A percentile compares a stretch with the other conserved stretches of the same genome.
phyloP scores from a whole-genome alignment of 2,329 filamentous ascomycete species.

The Diaporthe humulicola region DNA sequence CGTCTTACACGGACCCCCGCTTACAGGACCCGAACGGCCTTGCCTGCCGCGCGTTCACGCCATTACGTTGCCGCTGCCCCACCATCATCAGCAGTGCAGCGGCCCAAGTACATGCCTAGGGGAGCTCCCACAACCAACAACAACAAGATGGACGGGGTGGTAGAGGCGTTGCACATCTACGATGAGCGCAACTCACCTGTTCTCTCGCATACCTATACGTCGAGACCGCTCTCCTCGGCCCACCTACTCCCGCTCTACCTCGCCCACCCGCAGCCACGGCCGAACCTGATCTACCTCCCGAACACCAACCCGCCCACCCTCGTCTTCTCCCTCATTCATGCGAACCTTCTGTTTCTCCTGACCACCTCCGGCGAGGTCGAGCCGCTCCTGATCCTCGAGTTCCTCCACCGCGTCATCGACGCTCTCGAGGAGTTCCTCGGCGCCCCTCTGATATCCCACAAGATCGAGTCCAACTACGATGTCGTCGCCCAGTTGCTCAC shows the following conservation, averaged over 20 bases:
- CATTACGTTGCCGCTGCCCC: slow-evolving; percentile 15
- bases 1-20: too few species aligned
- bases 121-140: background rate
- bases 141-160: slow-evolving; percentile 79
- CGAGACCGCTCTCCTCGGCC: slow-evolving; percentile 81
- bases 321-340: slow-evolving; percentile 89
- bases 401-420: slow-evolving; percentile 93
- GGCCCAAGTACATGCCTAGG: background rate
- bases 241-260: slow-evolving; percentile 89
- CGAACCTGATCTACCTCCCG: slow-evolving; percentile 87
- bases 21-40: too few species aligned
- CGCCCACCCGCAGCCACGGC: slow-evolving; percentile 82
- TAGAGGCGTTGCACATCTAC: slow-evolving; percentile 97
- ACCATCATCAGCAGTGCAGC: slow-evolving; percentile 4
- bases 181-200: slow-evolving; percentile 93
- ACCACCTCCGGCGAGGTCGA: slow-evolving; percentile 90
- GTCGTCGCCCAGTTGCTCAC: slow-evolving; percentile 91
- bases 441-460: slow-evolving; percentile 84
- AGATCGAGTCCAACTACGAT: slow-evolving; percentile 92
- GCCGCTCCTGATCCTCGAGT: slow-evolving; percentile 91
- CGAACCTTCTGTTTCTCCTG: slow-evolving; percentile 86
- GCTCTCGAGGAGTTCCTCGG: slow-evolving; percentile 95
- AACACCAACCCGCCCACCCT: slow-evolving; percentile 87
- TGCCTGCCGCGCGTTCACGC: background rate
- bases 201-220: slow-evolving; percentile 90